Base-by-base conservation (phyloP, 805 yeast species). In the Zygosaccharomyces kombuchaensis region DNA sequence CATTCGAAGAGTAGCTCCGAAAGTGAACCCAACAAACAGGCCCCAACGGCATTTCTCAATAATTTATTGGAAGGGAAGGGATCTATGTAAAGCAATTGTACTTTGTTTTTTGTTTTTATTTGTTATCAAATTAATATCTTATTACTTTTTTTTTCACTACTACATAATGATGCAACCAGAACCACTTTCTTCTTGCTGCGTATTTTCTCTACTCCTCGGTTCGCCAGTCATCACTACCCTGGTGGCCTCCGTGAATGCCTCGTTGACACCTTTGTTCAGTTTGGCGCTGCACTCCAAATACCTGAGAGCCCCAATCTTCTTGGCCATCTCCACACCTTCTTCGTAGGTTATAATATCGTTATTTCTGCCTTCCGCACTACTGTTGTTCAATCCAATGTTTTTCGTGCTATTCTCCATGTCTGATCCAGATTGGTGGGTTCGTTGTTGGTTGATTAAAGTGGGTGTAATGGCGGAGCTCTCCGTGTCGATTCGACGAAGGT, bases 181-280 rank as follows among this genome's bases (percentile, higher is more conserved):
- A 10, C 63, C 59, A 19, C 53, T 48, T 6, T 62, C 65, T n/a
- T 60, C 65, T 8, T 62, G 60, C 44, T 73, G 75, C 16, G 43
- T 14, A 9, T 74, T 76, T 51, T 71, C 70, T 41, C 79, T 80
- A 44, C 90, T 91, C 69, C 82, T 87, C 41, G 95, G 86, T 61
- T 80, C 87, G 10, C 96, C 96, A 51, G 86, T 83, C 55, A 91
- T 74, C 2, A 97, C 98, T 60, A 96, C 90, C 65, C 99, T 82
- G 6, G 98, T 96, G 36, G 98, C 99, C 69, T 93, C 99, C 0
- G 97, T 89, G 65, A 93, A 93, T 8, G 97, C 98, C 70, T 93
- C 99, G 62, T 95, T 93, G n/a, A 93, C 99, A 54, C 99, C 99
- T 61, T 95, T 80, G 67, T 90, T 91, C 65, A 84, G 82, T 73